Base-by-base conservation (phyloP, 2,329 filamentous ascomycete species). In the Plectosphaerella sp. region DNA sequence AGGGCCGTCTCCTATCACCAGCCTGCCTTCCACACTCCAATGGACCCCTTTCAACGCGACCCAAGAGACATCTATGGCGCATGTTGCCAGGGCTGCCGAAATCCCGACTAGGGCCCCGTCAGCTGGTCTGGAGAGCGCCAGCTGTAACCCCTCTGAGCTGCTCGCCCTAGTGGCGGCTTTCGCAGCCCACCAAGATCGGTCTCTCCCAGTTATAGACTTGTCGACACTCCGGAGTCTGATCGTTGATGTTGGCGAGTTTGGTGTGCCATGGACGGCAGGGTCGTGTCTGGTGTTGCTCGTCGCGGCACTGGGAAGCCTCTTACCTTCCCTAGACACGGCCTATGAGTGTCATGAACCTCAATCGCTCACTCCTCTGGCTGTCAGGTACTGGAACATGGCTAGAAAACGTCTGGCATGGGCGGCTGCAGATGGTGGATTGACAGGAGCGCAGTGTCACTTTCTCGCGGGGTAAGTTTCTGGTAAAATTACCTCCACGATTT, bases 351-450 rank as follows among this genome's bases (percentile, higher is more conserved):
- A 9, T 7, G 28, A 33, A 2, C 28, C 28, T 33, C 4, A 12
- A 12, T 2, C 3, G 11, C 8, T 33, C 18, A 48, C 45, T 7
- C 12, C 45, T 8, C 14, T 2, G 10, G 45, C 50, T 9, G n/a
- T 39, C 6, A 15, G 50, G n/a, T 52, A 52, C 20, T 52, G 50
- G 50, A 52, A 46, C 28, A 52, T 52, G 50, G 50, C 50, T 2
- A 47, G 45, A 14, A 52, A 52, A 25, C 25, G 50, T 14, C 33
- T 52, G 28, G 22, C 20, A 5, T 52, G 50, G 50, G 50, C 50
- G 28, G 20, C 25, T 4, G 22, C 9, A 42, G 36, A 14, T 16
- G 18, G 7, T 28, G 50, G 50, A 5, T 16, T 41, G 5, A 3
- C 48, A 4, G 36, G 43, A 14, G 50, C 43, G 4, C 50, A 52